Base-by-base conservation (phyloP, 345 rosid genomes). In the Xanthoceras sorbifolium region DNA sequence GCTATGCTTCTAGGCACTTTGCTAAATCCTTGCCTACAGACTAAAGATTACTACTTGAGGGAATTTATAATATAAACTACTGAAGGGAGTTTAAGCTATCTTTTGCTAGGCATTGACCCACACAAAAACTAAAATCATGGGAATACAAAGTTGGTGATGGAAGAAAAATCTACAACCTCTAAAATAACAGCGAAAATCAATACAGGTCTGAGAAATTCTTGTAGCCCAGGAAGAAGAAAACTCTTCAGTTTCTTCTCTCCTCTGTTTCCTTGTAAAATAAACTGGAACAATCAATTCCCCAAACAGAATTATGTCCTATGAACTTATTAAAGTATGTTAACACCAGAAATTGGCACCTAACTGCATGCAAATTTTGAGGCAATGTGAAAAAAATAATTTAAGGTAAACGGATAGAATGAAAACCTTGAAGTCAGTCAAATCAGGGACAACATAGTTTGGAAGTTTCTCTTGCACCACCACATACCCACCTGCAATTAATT, bases 401-500 rank as follows among this genome's bases (percentile, higher is more conserved):
- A 57, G 9, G 9, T 23, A 42, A 70, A 71, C 2, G 15, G 60
- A 69, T 9, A 15, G 17, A 62, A 10, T 12, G 23, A 71, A 66
- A 82, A 94, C 98, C 91, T 88, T 87, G 78, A 89, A 90, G 84
- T 79, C 86, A 0, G 97, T 90, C 79, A 93, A 85, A 83, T 89
- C 93, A 74, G 95, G 94, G 76, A 90, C 93, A 0, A 90, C 82
- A 63, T 93, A 93, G 79, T 89, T 89, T 29, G 95, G 97, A 82
- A 93, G 83, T 83, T 93, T 94, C 84, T 89, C 90, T 46, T 81
- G 94, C 88, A 88, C 72, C 79, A 94, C 79, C 72, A 91, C 91
- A 66, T 93, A 90, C 60, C 98, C 92, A 80, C 97, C 95, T 87
- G 86, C 86, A 82, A 72, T 60, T 69, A 31, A 63, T 9, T 34